Evolutionary conservation across 2,329 filamentous ascomycete species (phyloP), one percentile per base, ranked within the genome.

Genomic region (Onygenales sp.): DNA sequence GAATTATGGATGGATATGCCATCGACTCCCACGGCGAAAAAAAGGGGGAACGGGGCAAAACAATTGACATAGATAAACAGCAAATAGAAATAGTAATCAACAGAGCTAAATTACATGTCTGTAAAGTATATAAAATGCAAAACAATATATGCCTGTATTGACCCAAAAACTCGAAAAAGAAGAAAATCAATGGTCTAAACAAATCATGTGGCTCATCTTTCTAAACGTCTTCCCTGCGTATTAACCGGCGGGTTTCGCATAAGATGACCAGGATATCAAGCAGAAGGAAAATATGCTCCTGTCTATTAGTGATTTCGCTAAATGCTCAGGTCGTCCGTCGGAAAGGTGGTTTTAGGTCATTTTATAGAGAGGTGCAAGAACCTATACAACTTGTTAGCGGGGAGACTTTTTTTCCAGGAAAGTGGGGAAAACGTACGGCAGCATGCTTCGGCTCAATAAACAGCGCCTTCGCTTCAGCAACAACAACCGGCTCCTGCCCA

Each of bases 401-500:
- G 17, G 17, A 17, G 17, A 17, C 17, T 17, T 17, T 17, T 17
- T 17, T 17, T 17, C 17, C 17, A 17, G 17, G 17, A 40, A 37
- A 17, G 17, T 14, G 9, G 11, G 42, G 42, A n/a, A 31, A 54
- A 78, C 83, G 70, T 74, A 88, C 85, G 67, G 82, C 81, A 56
- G 90, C 90, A 66, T 88, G 71, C 65, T 76, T 77, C 7, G 80
- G 79, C 14, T 81, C 77, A 36, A 83, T 77, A 62, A 83, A 84
- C 51, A 84, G 63, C 8, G 70, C 79, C 49, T 74, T 77, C 0
- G 81, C 82, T 63, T 80, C 77, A 0, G 85, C 83, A 59, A 75
- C 81, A 11, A 82, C 65, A 36, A 81, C 70, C 91, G 33, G 92
- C 91, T 71, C 93, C 89, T 68, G 69, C 3, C 83, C 84, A 14